A percentile compares a stretch with the other conserved stretches of the same genome.
Conservation (phyloP, 345 rosid genomes). For the Brassica napus region DNA sequence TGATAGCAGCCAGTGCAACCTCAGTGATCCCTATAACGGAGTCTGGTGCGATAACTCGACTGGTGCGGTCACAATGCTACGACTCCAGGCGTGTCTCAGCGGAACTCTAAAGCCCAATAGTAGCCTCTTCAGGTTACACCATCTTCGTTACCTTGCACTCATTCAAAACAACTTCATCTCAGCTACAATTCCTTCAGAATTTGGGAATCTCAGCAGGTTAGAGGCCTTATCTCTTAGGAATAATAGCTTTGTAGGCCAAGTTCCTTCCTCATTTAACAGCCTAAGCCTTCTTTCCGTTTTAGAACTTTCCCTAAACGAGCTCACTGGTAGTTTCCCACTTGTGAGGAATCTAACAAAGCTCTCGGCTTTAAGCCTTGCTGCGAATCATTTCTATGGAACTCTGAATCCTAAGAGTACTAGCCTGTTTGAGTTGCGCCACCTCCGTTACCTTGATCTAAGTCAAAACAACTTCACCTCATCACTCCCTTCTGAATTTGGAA, state of each 20-base stretch:
- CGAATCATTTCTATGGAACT: neutral
- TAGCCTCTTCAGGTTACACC: neutral
- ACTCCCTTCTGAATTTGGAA: neutral
- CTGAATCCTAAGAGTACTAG: neutral
- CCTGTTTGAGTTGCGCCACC: neutral
- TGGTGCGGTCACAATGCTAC: neutral
- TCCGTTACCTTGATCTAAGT: neutral
- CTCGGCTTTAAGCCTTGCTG: neutral
- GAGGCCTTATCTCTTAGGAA: neutral
- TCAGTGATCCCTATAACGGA: neutral
- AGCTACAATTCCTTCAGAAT: neutral
- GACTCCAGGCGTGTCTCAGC: neutral
- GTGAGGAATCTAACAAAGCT: neutral
- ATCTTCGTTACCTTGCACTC: neutral
- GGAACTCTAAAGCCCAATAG: neutral
- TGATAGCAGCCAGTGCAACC: neutral
- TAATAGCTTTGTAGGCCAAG: neutral
- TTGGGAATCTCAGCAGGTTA: neutral
- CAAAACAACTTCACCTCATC: neutral
- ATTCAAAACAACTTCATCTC: slow-evolving; percentile 9
- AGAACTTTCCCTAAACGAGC: neutral
- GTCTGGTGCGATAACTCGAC: slow-evolving; percentile 29
- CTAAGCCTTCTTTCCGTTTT: neutral
- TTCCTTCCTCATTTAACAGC: neutral
- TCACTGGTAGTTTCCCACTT: slow-evolving; percentile 8